Conservation (phyloP, 2,329 filamentous ascomycete species). For the Lasiodiplodia theobromae region DNA sequence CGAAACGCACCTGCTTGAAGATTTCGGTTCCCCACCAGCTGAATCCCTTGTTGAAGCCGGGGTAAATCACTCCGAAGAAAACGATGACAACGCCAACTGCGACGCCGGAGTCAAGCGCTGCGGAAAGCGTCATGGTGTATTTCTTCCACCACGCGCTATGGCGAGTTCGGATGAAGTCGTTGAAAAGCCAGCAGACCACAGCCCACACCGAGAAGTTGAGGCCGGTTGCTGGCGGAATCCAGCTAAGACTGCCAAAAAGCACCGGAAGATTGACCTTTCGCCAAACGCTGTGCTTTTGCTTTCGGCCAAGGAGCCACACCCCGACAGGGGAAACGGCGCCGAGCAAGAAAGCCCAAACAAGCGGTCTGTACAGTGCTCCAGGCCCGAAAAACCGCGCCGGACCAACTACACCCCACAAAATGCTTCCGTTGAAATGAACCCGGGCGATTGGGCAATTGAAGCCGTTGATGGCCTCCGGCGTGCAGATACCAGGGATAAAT, state of each 20-base stretch:
- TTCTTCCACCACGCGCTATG: slow-evolving; percentile 85
- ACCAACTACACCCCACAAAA: slow-evolving; percentile 88
- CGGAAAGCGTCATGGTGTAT: slow-evolving; percentile 88
- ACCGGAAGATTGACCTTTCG: slow-evolving; percentile 83
- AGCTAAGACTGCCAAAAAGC: slow-evolving; percentile 80
- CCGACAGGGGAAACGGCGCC: slow-evolving; percentile 77
- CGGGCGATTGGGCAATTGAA: slow-evolving; percentile 88
- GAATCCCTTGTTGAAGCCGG: slow-evolving; percentile 75
- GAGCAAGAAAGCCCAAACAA: slow-evolving; percentile 83
- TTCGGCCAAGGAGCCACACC: slow-evolving; percentile 73
- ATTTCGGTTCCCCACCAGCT: slow-evolving; percentile 90
- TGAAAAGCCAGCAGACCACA: slow-evolving; percentile 84
- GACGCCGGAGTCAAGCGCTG: slow-evolving; percentile 81
- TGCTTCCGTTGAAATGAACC: slow-evolving; percentile 89
- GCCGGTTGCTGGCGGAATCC: slow-evolving; percentile 83
- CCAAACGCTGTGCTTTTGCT: slow-evolving; percentile 65
- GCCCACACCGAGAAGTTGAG: slow-evolving; percentile 91
- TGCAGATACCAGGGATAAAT: slow-evolving; percentile 80
- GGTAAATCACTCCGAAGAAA: slow-evolving; percentile 87
- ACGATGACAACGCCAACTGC: slow-evolving; percentile 84
- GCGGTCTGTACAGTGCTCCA: slow-evolving; percentile 73
- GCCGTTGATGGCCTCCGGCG: slow-evolving; percentile 78
- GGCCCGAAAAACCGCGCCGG: slow-evolving; percentile 82
- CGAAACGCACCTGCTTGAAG: slow-evolving; percentile 67
- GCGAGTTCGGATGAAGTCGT: slow-evolving; percentile 73